These are phyloP conservation scores for Fraxinus baroniana DNA, from an alignment of 305 asterid genomes.

Conservation along the genomic window DNA sequence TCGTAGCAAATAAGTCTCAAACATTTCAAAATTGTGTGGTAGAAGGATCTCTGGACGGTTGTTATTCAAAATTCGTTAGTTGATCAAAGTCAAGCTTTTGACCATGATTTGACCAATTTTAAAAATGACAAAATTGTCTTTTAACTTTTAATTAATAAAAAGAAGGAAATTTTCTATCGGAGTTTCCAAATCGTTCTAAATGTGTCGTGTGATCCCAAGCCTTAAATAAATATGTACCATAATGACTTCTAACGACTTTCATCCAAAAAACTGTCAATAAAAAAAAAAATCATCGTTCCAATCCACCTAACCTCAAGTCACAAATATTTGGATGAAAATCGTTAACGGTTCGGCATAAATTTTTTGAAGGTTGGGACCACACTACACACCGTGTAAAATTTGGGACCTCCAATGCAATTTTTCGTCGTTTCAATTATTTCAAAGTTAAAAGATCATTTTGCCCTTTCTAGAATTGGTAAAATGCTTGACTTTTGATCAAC, in stretches of 20 bases:
- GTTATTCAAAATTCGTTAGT: neutral
- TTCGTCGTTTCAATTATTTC: too few species aligned
- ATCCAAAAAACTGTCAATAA: too few species aligned
- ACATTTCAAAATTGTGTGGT: neutral
- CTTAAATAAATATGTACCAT: too few species aligned
- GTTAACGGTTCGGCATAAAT: too few species aligned
- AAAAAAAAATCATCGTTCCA: neutral
- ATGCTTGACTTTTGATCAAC: neutral
- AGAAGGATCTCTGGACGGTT: neutral
- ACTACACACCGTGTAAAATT: neutral
- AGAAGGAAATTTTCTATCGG: neutral
- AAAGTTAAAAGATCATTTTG: neutral
- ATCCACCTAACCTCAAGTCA: neutral
- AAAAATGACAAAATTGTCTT: too few species aligned
- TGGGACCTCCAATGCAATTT: neutral
- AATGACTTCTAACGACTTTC: too few species aligned
- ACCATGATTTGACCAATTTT: neutral
- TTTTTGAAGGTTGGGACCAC: neutral
- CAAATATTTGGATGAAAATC: neutral
- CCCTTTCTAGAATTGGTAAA: too few species aligned
- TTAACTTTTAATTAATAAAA: too few species aligned
- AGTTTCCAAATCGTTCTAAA: neutral
- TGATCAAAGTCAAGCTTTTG: neutral
- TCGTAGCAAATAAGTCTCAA: too few species aligned
- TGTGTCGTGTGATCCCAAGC: neutral